phyloP scores from a whole-genome alignment of 2,329 filamentous ascomycete species.

The Fusarium brachygibbosum region DNA sequence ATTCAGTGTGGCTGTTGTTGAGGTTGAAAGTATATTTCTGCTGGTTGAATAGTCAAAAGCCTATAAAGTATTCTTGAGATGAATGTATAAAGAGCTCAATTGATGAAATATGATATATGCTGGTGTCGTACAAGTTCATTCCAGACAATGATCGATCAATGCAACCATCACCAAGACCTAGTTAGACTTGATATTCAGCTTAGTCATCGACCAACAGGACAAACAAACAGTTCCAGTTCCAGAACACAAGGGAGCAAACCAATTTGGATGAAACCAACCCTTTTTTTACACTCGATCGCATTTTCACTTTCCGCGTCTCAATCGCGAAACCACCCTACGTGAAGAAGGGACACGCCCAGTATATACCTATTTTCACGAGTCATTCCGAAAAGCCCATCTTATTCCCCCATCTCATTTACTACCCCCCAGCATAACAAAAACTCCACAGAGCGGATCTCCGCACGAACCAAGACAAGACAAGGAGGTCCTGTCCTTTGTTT shows the following conservation, averaged over 20 bases:
- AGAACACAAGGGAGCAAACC: conserved; percentile 25
- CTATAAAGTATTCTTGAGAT: neutral
- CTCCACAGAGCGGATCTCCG: conserved; percentile 38
- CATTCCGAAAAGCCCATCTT: conserved; percentile 7
- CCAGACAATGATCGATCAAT: neutral
- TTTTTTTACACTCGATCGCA: conserved; percentile 3
- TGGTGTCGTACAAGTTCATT: neutral
- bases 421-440: conserved; percentile 1
- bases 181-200: conserved; percentile 19
- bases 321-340: neutral
- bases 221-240: conserved; percentile 27
- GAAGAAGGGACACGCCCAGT: neutral
- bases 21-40: neutral
- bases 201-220: conserved; percentile 36
- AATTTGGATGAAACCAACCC: conserved; percentile 18
- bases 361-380: conserved; percentile 3
- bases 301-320: neutral
- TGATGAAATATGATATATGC: neutral
- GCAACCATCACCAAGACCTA: conserved; percentile 8
- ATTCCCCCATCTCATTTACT: conserved; percentile 10
- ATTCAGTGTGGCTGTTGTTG: neutral
- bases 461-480: conserved; percentile 25
- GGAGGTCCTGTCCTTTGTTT: neutral
- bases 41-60: too few relatives aligned
- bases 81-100: neutral